Base-by-base conservation (phyloP, 129 eudicot species). In the Ambrosia artemisiifolia region DNA sequence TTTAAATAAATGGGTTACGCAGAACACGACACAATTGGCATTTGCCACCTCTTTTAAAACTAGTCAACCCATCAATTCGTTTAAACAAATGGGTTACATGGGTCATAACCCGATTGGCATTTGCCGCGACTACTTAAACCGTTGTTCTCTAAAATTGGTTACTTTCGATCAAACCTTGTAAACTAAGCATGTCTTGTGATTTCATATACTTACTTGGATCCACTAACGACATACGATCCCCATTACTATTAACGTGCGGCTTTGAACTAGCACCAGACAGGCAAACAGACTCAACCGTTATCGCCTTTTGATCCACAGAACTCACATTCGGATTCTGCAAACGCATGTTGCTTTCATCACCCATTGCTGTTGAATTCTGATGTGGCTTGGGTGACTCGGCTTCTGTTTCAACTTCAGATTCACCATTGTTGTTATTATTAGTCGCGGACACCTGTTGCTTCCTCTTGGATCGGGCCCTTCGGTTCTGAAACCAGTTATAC, bases 401-500 rank as follows among this genome's bases (percentile, higher is more conserved):
- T 47, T 90, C 99, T 13, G 85, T 91, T 67, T 90, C 97, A 32
- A 93, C 86, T 79, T 94, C 99, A 64, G 88, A 93, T 82, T 94
- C 99, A 19, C 93, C 90, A 34, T 85, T 87, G 11, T 85, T 24
- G 28, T 24, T 24, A 24, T 24, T 93, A 77, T 85, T 90, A 32
- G 90, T 70, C 54, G 84, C 81, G 32, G 87, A 77, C 35, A 80
- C 86, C 60, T 85, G 93, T 70, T 94, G 99, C 87, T 94, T 94
- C 69, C 97, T 70, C 65, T 94, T 94, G 0, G 97, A 94, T 74
- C 99, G 80, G 34, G 97, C 97, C 66, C 97, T 89, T 63, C 97
- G 75, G 64, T 94, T 90, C 36, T 94, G 99, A 64, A 94, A 94
- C 97, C 99, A 94, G 68, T 94, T 94, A 34, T 94, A 94, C 3